Evolutionary conservation across 108 stramenopile species (phyloP).

Genomic region (Skeletonema costatum): DNA sequence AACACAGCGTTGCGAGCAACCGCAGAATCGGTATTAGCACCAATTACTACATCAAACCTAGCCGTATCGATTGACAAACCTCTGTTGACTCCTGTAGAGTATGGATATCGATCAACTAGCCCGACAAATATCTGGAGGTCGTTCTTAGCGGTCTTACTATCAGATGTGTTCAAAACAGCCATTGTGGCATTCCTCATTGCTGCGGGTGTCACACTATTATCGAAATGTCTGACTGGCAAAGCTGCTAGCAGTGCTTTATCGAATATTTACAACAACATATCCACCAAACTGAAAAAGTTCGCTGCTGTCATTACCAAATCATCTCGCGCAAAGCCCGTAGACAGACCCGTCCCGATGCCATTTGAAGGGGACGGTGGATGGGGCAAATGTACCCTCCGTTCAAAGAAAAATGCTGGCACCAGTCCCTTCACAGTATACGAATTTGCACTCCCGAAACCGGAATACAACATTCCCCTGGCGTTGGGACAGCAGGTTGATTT

Average conservation of each 20-base stretch:
- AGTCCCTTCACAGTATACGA: constrained; percentile 56
- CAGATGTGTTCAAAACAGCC: constrained; percentile 54
- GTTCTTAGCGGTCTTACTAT: constrained; percentile 41
- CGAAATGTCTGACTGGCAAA: constrained; percentile 18
- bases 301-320: not conserved
- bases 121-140: constrained; percentile 22
- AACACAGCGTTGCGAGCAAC: not conserved
- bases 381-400: constrained; percentile 62
- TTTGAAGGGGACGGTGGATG: constrained; percentile 63
- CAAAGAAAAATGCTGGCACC: constrained; percentile 44
- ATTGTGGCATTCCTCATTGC: constrained; percentile 48
- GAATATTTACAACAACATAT: not conserved
- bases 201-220: constrained; percentile 24
- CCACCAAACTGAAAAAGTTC: not conserved
- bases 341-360: constrained; percentile 55
- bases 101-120: constrained; percentile 10
- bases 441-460: constrained; percentile 57
- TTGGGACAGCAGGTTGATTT: constrained; percentile 68
- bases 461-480: constrained; percentile 52
- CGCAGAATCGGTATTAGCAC: not conserved
- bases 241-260: not conserved
- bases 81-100: constrained; percentile 39
- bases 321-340: not conserved
- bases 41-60: constrained; percentile 29
- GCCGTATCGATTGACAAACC: constrained; percentile 49